Conservation (phyloP, 2,329 filamentous ascomycete species). For the Laburnicola sp. region DNA sequence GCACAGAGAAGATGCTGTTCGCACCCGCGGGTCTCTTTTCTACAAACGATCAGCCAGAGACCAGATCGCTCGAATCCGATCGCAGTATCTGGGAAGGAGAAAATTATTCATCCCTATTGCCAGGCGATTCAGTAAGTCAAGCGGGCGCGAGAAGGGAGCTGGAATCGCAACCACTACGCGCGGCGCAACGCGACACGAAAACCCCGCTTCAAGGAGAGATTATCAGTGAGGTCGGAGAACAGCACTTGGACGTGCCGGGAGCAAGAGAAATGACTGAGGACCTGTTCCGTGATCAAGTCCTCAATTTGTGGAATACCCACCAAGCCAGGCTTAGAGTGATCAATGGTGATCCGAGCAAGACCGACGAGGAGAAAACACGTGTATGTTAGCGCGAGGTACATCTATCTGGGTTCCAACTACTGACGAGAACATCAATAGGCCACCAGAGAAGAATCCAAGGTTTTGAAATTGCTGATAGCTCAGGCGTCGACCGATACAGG, state of each 20-base stretch:
- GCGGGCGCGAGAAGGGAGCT: neutral
- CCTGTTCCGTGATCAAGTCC: neutral
- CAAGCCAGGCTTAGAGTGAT: conserved; percentile 1
- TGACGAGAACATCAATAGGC: neutral
- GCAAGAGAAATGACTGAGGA: neutral
- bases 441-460: neutral
- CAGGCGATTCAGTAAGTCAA: conserved; percentile 4
- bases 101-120: neutral
- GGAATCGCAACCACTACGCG: no score
- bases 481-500: conserved; percentile 6
- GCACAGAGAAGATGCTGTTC: neutral
- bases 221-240: neutral
- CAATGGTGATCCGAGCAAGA: neutral
- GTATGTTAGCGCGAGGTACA: neutral
- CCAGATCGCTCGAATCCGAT: neutral
- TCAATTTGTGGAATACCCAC: neutral
- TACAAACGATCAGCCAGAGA: neutral
- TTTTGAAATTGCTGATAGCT: neutral
- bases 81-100: conserved; percentile 1
- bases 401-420: neutral
- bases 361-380: neutral
- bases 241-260: neutral
- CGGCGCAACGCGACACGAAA: neutral
- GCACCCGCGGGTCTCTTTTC: neutral
- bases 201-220: neutral